phyloP scores from a whole-genome alignment of 202 grass and related monocot species.

The Musa balbisiana region DNA sequence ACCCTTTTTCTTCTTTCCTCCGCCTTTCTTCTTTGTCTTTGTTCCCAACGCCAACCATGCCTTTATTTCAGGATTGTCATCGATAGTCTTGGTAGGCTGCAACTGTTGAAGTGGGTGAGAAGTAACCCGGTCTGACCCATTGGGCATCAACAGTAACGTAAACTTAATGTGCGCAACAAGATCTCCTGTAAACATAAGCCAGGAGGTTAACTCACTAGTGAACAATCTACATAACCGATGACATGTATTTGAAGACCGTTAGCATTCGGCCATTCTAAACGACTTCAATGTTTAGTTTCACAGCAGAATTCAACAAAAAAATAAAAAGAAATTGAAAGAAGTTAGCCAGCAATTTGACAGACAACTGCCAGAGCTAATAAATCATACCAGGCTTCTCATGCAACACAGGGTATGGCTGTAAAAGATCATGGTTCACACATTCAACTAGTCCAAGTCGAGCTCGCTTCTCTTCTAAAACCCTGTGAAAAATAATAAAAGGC shows the following conservation, averaged over 20 bases:
- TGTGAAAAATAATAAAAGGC: constrained; percentile 23
- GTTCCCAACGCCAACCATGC: constrained; percentile 88
- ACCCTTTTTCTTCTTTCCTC: constrained; percentile 99
- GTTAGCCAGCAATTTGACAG: no score
- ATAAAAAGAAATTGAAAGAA: no score
- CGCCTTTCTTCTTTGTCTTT: constrained; percentile 96
- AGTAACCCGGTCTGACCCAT: constrained; percentile 75
- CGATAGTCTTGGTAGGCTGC: constrained; percentile 46
- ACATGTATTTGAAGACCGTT: neutral
- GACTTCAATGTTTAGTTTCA: no score
- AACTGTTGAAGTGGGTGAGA: constrained; percentile 59
- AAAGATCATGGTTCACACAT: constrained; percentile 92
- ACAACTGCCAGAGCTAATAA: neutral
- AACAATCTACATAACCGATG: neutral
- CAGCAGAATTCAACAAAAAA: no score
- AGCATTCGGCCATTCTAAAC: no score
- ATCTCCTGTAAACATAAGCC: constrained; percentile 45
- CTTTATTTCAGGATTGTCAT: constrained; percentile 80
- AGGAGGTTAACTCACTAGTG: neutral
- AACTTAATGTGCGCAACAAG: constrained; percentile 97
- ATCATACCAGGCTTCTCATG: constrained; percentile 84
- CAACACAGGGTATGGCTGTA: constrained; percentile 96
- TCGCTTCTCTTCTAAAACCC: constrained; percentile 94
- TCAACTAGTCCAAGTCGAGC: constrained; percentile 83
- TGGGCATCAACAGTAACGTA: constrained; percentile 85